Evolutionary conservation across 345 rosid genomes (phyloP).

Genomic region (Mangifera indica): DNA sequence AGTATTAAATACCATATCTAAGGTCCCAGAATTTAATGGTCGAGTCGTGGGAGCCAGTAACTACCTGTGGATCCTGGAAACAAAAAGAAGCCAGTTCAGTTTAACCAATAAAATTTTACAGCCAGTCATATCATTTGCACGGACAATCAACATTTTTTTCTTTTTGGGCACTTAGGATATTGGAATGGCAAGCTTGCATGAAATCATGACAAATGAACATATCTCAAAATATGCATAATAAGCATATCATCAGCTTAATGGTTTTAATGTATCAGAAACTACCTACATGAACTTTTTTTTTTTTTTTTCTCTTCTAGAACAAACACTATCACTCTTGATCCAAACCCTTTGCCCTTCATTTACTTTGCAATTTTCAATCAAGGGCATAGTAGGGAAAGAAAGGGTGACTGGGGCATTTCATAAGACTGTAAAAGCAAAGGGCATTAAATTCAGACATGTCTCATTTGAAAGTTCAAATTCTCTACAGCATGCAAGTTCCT

Average conservation of each 20-base stretch:
- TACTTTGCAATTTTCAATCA: background rate
- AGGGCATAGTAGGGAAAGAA: background rate
- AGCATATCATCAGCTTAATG: background rate
- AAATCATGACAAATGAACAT: background rate
- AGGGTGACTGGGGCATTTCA: background rate
- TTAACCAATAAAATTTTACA: background rate
- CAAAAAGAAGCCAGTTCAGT: slow-evolving; percentile 15
- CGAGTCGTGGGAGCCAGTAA: slow-evolving; percentile 94
- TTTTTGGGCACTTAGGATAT: background rate
- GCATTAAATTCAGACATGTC: background rate
- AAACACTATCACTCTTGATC: background rate
- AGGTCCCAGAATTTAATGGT: slow-evolving; percentile 99
- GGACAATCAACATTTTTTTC: background rate
- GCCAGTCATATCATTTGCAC: background rate
- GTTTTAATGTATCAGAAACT: background rate
- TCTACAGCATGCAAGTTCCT: background rate
- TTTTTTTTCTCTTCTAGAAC: background rate
- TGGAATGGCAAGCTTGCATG: background rate
- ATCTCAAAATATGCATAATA: background rate
- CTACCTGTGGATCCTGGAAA: slow-evolving; percentile 95
- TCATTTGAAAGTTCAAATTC: background rate
- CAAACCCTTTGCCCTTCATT: background rate
- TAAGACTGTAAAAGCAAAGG: background rate
- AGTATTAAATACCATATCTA: slow-evolving; percentile 62
- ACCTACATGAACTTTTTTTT: background rate